Evolutionary conservation across 176 grass and related monocot genomes (phyloP), one percentile per base, ranked within the genome.

Genomic region (Aegilops longissima): DNA sequence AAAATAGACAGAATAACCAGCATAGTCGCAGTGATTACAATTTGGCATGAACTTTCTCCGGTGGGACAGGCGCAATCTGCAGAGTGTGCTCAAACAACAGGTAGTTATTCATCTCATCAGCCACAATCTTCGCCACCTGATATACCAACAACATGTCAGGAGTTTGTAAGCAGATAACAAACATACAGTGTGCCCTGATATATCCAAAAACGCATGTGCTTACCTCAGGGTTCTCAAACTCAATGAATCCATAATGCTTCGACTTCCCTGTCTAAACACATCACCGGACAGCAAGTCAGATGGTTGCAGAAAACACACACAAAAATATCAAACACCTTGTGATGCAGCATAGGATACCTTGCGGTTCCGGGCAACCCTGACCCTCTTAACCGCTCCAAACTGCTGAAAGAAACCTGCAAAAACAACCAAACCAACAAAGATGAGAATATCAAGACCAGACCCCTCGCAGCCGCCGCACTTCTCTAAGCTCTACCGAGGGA

Each of bases 91-190:
- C 97, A 85, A 96, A 98, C 39, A 94, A 25, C 42, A 98, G 86
- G 84, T 98, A 98, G 83, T 96, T 96, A 78, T 98, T 90, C 71
- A 96, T 96, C 87, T 96, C 94, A 90, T 92, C 88, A 10, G 97
- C 90, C 11, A 96, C 97, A 80, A 98, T 86, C 76, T 96, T 94
- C 13, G 93, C 90, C 34, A 96, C 93, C 96, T 98, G 80, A 70
- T 86, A 73, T 33, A 70, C 13, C 27, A 62, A 81, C 5, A 34
- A 33, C 81, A 89, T 76, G 21, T 64, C 61, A 0, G 78, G 83
- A 79, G 78, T 1, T 11, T 8, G 44, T 79, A 59, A 72, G 42
- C 33, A 89, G 68, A 64, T 4, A 21, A 58, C 9, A 63, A 76
- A 54, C 39, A 66, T 18, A 44, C 20, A 75, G 52, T 21, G 2